Base-by-base conservation (phyloP, 768 basidiomycete species). In the Suillus subluteus region DNA sequence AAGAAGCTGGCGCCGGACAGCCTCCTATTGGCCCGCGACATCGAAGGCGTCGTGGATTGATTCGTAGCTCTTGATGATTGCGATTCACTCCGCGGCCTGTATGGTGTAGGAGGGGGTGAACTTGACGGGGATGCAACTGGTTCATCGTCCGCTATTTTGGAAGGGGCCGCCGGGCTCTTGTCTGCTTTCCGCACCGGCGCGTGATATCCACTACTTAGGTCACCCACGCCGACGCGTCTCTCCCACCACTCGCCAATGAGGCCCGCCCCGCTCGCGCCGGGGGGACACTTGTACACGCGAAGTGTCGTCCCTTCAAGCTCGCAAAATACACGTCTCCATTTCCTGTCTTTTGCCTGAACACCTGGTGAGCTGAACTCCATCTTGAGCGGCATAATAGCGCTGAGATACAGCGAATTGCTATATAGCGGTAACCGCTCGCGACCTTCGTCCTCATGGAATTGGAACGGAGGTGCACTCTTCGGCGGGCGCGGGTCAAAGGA, bases 271-370 rank as follows among this genome's bases (percentile, higher is more conserved):
- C 80, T 79, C 2, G 71, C 73, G 16, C 76, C 77, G 1, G 79
- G 75, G 43, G 81, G 80, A 65, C 80, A 86, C 67, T 84, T 84
- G 76, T 93, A 95, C 65, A 98, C 83, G 70, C 87, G 86, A 75
- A 99, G 88, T 68, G 84, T 82, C n/a, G 98, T 98, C 56, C 98
- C 98, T 73, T 98, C 94, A 35, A 99, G 79, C 72, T 96, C 92
- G 74, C 94, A 93, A 69, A 96, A 83, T 62, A 91, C 88, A 61
- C 92, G 83, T 67, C 92, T 86, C 98, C 98, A 99, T 73, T 95
- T 94, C 56, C 98, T 83, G 75, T 99, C 96, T 74, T 84, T 87
- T 8, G 96, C 90, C 76, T 97, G 94, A 3, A 94, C 82, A 8
- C 96, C 96, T 0, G 96, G 95, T 13, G 84, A 78, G 5, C 79